Conservation (phyloP, 495 filamentous ascomycete genomes). For the Lepidopterella palustris region DNA sequence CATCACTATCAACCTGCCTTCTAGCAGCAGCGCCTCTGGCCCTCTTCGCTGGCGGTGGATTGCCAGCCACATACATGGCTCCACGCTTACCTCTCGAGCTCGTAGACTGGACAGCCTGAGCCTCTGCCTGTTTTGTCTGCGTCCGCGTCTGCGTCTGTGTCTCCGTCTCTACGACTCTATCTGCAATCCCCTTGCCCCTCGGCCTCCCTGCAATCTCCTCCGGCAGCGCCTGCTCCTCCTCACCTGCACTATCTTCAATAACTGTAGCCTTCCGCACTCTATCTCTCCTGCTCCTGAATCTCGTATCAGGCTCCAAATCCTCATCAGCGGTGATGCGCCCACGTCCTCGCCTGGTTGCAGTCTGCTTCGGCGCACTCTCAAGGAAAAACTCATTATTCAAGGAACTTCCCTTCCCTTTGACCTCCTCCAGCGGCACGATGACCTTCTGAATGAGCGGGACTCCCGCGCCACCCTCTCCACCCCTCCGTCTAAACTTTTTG, state of each 20-base stretch:
- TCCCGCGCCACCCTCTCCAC: slow-evolving; percentile 22
- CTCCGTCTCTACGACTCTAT: slow-evolving; percentile 22
- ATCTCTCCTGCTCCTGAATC: slow-evolving; percentile 11
- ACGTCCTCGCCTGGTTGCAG: no score
- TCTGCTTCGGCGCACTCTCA: no score
- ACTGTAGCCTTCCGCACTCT: slow-evolving; percentile 10
- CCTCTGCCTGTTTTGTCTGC: slow-evolving; percentile 11
- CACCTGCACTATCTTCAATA: slow-evolving; percentile 9
- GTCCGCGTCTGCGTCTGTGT: slow-evolving; percentile 20
- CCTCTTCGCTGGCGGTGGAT: slow-evolving; percentile 40
- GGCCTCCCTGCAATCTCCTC: slow-evolving; percentile 26
- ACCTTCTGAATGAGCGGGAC: slow-evolving; percentile 12
- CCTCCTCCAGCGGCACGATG: slow-evolving; percentile 66
- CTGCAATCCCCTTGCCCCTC: slow-evolving; percentile 21
- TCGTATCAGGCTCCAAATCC: no score
- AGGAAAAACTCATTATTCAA: no score
- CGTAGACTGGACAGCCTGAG: slow-evolving; percentile 28
- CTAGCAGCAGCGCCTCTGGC: slow-evolving; percentile 29
- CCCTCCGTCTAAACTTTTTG: slow-evolving; percentile 74
- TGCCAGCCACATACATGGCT: slow-evolving; percentile 28
- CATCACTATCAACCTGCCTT: slow-evolving; percentile 44
- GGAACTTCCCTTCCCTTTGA: slow-evolving; percentile 65
- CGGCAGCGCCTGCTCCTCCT: slow-evolving; percentile 27
- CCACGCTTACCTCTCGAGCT: slow-evolving; percentile 33
- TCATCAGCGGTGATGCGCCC: no score